Percentiles rank a stretch among this genome's conserved stretches.
These are phyloP conservation scores for Alternaria sp. DNA, from an alignment of 2,329 filamentous ascomycete genomes.

Conservation along the genomic window DNA sequence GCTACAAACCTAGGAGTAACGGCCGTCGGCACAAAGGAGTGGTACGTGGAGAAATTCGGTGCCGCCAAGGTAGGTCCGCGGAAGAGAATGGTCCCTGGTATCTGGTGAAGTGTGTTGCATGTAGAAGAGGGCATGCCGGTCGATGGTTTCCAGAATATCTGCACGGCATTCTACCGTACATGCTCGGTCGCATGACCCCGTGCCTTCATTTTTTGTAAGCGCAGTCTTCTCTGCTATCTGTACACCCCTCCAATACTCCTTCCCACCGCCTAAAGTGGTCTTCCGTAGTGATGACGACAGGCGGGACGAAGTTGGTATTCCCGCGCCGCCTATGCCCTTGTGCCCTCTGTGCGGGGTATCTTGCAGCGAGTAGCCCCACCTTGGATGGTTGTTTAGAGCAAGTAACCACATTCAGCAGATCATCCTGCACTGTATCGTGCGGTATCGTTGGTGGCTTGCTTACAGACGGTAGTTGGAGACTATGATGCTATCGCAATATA, in stretches of 20 bases:
- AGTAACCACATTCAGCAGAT: background rate
- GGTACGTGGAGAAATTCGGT: slow-evolving; percentile 45
- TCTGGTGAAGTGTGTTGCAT: slow-evolving; percentile 33
- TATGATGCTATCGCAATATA: background rate
- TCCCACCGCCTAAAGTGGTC: background rate
- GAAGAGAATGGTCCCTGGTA: slow-evolving; percentile 40
- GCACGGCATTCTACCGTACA: background rate
- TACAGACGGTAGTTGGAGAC: background rate
- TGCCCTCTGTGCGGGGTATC: slow-evolving; percentile 1
- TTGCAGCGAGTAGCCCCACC: slow-evolving; percentile 1
- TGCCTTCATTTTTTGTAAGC: background rate
- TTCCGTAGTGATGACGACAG: background rate
- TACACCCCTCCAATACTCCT: background rate
- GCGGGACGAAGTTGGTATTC: background rate
- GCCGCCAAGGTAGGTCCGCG: slow-evolving; percentile 35
- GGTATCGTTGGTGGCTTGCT: slow-evolving; percentile 1
- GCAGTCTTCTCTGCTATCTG: background rate
- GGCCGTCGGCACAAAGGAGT: slow-evolving; percentile 76
- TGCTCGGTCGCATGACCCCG: background rate
- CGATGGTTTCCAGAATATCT: background rate
- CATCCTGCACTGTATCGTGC: background rate
- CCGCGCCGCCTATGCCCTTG: background rate
- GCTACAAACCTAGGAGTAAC: slow-evolving; percentile 81
- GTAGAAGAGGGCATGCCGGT: background rate
- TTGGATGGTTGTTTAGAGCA: background rate